These are phyloP conservation scores for Lentinula guzmanii DNA, from an alignment of 768 basidiomycete genomes.

Conservation along the genomic window DNA sequence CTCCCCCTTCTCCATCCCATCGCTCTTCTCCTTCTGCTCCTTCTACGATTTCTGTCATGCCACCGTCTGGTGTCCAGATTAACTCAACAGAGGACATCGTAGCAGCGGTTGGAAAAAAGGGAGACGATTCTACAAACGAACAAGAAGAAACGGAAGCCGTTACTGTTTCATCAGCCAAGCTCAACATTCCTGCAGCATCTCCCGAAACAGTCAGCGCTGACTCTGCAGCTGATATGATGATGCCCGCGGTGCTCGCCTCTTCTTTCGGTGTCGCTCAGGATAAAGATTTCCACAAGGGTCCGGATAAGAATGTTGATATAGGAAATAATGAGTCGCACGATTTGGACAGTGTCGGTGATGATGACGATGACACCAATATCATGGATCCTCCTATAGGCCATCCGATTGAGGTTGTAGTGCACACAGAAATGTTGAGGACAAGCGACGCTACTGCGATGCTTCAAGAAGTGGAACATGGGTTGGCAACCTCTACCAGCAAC, in stretches of 20 bases:
- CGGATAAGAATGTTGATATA: no score
- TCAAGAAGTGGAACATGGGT: neutral
- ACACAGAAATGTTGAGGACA: neutral
- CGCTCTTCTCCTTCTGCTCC: neutral
- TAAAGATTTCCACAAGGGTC: no score
- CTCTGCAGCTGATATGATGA: neutral
- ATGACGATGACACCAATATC: neutral
- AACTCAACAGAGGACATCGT: neutral
- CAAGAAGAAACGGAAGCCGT: neutral
- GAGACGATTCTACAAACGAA: neutral
- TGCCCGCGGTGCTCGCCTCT: no score
- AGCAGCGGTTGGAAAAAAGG: no score
- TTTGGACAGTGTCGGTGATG: neutral
- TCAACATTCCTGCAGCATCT: neutral
- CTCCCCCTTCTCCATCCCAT: neutral
- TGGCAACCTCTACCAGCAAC: neutral
- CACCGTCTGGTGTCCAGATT: neutral
- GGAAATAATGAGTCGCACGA: neutral
- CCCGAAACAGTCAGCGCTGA: neutral
- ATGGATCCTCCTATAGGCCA: neutral
- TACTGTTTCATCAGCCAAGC: neutral
- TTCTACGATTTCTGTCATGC: neutral
- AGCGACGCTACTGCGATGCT: neutral
- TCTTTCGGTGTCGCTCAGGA: no score
- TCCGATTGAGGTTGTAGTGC: neutral